Evolutionary conservation across 371 early-diverging fungal genomes (phyloP), one percentile per base, ranked within the genome.

Genomic region (Blakeslea trispora): DNA sequence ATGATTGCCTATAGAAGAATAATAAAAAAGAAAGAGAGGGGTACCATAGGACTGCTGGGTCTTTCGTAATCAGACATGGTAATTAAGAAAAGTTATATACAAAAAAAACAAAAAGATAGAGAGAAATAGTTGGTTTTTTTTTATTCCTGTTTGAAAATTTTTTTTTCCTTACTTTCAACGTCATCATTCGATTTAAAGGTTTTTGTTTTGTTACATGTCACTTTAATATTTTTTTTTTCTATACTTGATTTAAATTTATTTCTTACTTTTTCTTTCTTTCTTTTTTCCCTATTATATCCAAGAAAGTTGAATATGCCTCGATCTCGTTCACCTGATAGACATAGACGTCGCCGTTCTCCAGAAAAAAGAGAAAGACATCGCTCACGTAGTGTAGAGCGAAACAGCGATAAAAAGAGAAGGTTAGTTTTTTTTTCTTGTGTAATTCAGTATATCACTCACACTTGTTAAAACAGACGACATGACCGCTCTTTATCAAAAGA

Each of bases 41-140:
- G 19, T 62, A 63, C 63, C 50, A 49, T 46, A 19, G 63, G 63
- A 54, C 63, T 63, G 18, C 32, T 43, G 28, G 63, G 54, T 63
- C 57, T 57, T 39, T 57, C 57, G 43, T 53, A 53, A 45, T 63
- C 63, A 31, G 49, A 58, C 63, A 63, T 63, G 37, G 14, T 37
- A 37, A 37, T 7, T 13, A 37, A n/a, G n/a, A n/a, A 10, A 37
- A 6, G 37, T 13, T 9, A 37, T 9, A 37, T 9, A 37, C 13
- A 37, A 14, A 11, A 37, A 14, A 37, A 37, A 37, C 3, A 37
- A 14, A 37, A 37, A 14, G 11, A 37, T 2, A 37, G 14, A 37
- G 37, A 37, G 11, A 37, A 37, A 37, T 13, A 37, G 37, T n/a
- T n/a, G n/a, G n/a, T n/a, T n/a, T n/a, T n/a, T n/a, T n/a, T n/a